These are phyloP conservation scores for Aureobasidium zeae DNA, from an alignment of 2,329 filamentous ascomycete species.

Conservation along the genomic window DNA sequence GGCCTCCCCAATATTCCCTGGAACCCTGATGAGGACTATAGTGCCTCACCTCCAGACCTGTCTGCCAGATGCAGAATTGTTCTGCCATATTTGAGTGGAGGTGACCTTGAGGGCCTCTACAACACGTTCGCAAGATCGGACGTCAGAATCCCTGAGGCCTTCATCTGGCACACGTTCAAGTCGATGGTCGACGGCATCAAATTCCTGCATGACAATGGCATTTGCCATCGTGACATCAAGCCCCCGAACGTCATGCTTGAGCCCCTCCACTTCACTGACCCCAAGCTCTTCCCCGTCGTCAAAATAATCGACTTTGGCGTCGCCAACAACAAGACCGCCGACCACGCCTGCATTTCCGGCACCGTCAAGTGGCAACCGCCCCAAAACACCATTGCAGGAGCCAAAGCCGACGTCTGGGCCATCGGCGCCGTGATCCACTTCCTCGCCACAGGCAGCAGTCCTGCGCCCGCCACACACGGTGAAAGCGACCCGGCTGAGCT, in stretches of 20 bases:
- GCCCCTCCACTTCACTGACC: conserved; percentile 37
- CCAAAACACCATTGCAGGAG: neutral
- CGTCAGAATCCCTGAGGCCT: conserved; percentile 6
- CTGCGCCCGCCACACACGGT: no score
- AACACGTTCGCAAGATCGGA: neutral
- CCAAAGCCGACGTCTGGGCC: conserved; percentile 9
- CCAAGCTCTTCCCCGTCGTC: neutral
- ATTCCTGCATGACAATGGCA: conserved; percentile 96
- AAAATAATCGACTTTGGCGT: conserved; percentile 12
- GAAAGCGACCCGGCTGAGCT: no score
- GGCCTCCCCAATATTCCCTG: no score
- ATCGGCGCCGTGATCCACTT: conserved; percentile 7
- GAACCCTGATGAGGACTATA: no score
- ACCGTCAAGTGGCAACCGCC: conserved; percentile 8
- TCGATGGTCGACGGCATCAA: conserved; percentile 81
- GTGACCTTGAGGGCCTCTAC: neutral
- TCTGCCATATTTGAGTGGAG: conserved; percentile 2
- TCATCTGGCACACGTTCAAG: conserved; percentile 51
- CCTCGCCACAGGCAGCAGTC: neutral
- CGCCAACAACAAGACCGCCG: neutral
- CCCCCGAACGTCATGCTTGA: conserved; percentile 96
- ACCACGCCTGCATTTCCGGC: neutral
- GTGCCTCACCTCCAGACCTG: neutral
- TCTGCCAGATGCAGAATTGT: conserved; percentile 4
- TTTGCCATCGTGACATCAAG: conserved; percentile 90